Evolutionary conservation across 805 yeast species (phyloP).

Genomic region (Blastobotrys peoriensis): DNA sequence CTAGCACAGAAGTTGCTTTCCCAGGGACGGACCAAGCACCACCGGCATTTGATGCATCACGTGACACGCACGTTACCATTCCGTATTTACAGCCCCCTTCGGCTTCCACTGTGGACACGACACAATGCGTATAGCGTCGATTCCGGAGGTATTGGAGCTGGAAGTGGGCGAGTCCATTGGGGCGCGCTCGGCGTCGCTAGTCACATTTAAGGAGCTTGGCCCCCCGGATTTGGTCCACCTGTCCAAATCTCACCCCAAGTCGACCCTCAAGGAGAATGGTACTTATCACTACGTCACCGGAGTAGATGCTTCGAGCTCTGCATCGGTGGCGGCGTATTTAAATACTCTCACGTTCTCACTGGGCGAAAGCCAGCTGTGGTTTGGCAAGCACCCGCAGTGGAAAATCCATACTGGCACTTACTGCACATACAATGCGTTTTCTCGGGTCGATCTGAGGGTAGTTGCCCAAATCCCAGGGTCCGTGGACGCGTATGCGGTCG

Average conservation of each 20-base stretch:
- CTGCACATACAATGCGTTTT: conserved; percentile 65
- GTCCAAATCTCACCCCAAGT: conserved; percentile 37
- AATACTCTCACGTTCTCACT: conserved; percentile 40
- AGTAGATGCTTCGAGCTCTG: conserved; percentile 45
- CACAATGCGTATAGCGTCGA: neutral
- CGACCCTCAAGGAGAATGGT: conserved; percentile 42
- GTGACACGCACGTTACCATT: neutral
- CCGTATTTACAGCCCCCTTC: conserved; percentile 10
- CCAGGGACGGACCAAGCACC: no score
- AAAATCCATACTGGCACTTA: conserved; percentile 36
- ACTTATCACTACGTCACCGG: conserved; percentile 52
- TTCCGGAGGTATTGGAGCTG: conserved; percentile 36
- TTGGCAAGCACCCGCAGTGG: conserved; percentile 50
- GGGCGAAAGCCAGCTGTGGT: conserved; percentile 64
- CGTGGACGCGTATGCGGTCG: conserved; percentile 34
- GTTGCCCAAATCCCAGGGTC: conserved; percentile 50
- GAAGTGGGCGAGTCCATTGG: conserved; percentile 47
- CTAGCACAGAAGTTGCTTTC: no score
- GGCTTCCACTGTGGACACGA: neutral
- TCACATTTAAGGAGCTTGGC: conserved; percentile 51
- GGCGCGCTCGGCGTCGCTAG: conserved; percentile 40
- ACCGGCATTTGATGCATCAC: no score
- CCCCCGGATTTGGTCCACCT: conserved; percentile 67
- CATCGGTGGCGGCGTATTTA: conserved; percentile 51
- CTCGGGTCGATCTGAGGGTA: conserved; percentile 67